Evolutionary conservation across 2,329 filamentous ascomycete species (phyloP).

Genomic region (Diaporthe sp.): DNA sequence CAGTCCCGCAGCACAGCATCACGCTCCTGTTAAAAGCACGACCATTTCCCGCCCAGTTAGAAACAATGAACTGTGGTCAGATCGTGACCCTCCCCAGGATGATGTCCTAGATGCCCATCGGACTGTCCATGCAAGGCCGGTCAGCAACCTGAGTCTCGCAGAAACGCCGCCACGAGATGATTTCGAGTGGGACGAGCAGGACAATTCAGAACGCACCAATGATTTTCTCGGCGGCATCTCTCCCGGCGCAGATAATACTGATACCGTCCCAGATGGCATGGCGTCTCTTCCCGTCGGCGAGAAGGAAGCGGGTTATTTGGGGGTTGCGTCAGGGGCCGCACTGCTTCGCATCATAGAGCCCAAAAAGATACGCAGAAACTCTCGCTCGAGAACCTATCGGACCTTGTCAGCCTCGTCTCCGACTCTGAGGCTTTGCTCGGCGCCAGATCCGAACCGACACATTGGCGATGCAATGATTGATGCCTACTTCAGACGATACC

Average conservation of each 20-base stretch:
- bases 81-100: not conserved
- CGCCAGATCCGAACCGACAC: constrained; percentile 44
- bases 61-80: not conserved
- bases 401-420: constrained; percentile 30
- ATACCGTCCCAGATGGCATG: constrained; percentile 49
- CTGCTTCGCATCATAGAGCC: constrained; percentile 51
- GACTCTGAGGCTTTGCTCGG: constrained; percentile 33
- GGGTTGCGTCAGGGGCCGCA: constrained; percentile 56
- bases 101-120: not conserved
- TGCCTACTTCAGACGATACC: constrained; percentile 54
- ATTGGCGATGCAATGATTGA: constrained; percentile 45
- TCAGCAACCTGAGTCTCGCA: constrained; percentile 39
- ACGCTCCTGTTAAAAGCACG: not conserved
- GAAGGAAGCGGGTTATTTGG: constrained; percentile 55
- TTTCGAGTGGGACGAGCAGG: constrained; percentile 51
- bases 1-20: not conserved
- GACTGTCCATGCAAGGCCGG: constrained; percentile 39
- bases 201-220: constrained; percentile 37
- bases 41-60: not conserved
- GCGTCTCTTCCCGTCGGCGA: constrained; percentile 49
- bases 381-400: constrained; percentile 36
- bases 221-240: constrained; percentile 32
- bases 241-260: constrained; percentile 38
- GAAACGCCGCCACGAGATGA: constrained; percentile 39
- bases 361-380: constrained; percentile 29